A percentile compares a stretch with the other conserved stretches of the same genome.
These are phyloP conservation scores for Fraxinus platypoda DNA, from an alignment of 305 asterid genomes.

Conservation along the genomic window DNA sequence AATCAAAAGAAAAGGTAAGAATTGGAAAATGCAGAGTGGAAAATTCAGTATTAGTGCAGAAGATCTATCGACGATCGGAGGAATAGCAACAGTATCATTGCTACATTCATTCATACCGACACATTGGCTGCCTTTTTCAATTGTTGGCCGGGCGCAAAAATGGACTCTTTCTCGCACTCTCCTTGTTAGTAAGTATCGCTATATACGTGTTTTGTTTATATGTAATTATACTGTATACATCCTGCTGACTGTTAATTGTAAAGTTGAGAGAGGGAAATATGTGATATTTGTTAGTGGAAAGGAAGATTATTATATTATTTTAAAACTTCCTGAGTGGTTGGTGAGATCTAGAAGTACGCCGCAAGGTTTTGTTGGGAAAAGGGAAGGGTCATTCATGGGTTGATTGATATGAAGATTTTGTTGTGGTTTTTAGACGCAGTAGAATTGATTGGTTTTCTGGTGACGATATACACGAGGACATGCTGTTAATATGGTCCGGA, in stretches of 20 bases:
- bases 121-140: slow-evolving; percentile 95
- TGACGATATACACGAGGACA: not conserved
- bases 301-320: slow-evolving; percentile 13
- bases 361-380: slow-evolving; percentile 13
- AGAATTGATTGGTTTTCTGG: not conserved
- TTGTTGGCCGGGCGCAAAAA: slow-evolving; percentile 94
- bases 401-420: not conserved
- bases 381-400: not conserved
- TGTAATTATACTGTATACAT: not conserved
- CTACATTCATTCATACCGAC: slow-evolving; percentile 95
- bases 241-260: not conserved
- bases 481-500: not conserved
- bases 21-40: slow-evolving; percentile 44
- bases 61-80: slow-evolving; percentile 86
- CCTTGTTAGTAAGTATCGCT: slow-evolving; percentile 65
- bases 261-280: not conserved
- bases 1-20: not conserved
- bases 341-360: slow-evolving; percentile 23
- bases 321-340: not conserved
- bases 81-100: slow-evolving; percentile 91
- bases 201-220: not conserved
- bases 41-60: slow-evolving; percentile 64
- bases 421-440: not conserved
- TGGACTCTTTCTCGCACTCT: slow-evolving; percentile 95
- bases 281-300: slow-evolving; percentile 14